Evolutionary conservation across 1,284 basidiomycete genomes (phyloP).

Genomic region (Ganoderma resinaceum): DNA sequence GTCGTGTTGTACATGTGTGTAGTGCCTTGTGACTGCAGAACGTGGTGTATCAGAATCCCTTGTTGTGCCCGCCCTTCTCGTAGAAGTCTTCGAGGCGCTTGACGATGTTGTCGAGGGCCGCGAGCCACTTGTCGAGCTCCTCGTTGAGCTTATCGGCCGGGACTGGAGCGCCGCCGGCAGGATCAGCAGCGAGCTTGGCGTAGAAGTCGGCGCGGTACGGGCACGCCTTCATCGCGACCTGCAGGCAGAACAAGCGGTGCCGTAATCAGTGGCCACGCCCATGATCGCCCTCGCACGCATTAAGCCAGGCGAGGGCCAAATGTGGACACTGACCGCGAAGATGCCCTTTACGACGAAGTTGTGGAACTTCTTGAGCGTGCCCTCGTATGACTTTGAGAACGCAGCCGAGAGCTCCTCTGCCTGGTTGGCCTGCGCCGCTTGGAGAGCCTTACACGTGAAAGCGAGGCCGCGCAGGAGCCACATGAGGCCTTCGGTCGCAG

Average conservation of each 20-base stretch:
- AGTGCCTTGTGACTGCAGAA: slow-evolving; percentile 4
- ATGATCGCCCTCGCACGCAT: slow-evolving; percentile 7
- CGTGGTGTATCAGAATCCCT: slow-evolving; percentile 52
- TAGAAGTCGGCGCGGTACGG: slow-evolving; percentile 93
- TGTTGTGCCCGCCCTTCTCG: slow-evolving; percentile 57
- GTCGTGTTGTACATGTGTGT: slow-evolving; percentile 30
- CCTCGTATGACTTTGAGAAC: slow-evolving; percentile 88
- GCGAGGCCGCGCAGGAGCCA: slow-evolving; percentile 92
- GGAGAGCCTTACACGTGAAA: slow-evolving; percentile 90
- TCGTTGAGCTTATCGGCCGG: slow-evolving; percentile 72
- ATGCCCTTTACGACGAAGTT: slow-evolving; percentile 87
- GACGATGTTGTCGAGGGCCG: slow-evolving; percentile 77
- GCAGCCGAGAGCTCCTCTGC: slow-evolving; percentile 76
- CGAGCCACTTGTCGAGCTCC: slow-evolving; percentile 75
- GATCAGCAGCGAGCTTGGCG: slow-evolving; percentile 83
- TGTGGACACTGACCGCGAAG: slow-evolving; percentile 72
- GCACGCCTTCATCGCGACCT: slow-evolving; percentile 98
- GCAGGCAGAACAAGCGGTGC: slow-evolving; percentile 18
- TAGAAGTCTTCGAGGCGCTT: slow-evolving; percentile 78
- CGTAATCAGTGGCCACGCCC: slow-evolving; percentile 13
- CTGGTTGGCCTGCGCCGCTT: slow-evolving; percentile 74
- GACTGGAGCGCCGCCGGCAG: slow-evolving; percentile 57
- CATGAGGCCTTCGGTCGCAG: slow-evolving; percentile 90
- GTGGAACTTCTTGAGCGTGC: slow-evolving; percentile 87
- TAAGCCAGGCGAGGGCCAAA: slow-evolving; percentile 10